These are phyloP conservation scores for Cladosporium cucumerinum DNA, from an alignment of 2,329 filamentous ascomycete species.

Conservation along the genomic window DNA sequence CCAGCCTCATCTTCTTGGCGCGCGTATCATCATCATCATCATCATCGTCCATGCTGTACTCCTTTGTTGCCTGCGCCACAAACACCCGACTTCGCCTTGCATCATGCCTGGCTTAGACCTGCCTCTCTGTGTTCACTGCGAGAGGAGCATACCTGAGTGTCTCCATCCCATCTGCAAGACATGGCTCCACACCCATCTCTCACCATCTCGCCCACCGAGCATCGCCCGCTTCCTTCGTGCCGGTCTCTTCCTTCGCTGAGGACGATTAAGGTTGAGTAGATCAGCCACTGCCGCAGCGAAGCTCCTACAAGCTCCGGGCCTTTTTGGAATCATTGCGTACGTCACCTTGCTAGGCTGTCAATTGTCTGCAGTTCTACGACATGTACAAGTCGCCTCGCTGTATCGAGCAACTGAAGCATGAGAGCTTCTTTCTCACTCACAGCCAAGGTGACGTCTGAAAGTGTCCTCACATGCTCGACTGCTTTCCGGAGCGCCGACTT, in stretches of 20 bases:
- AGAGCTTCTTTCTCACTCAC: background rate
- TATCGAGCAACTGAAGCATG: too few relatives aligned
- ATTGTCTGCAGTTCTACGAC: background rate
- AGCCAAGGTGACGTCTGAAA: background rate
- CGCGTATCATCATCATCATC: constrained; percentile 2
- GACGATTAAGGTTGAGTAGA: constrained; percentile 5
- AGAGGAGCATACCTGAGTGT: background rate
- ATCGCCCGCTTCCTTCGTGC: background rate
- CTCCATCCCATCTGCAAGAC: background rate
- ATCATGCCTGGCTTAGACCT: background rate
- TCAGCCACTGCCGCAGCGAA: background rate
- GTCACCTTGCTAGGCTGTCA: background rate
- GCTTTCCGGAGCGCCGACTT: background rate
- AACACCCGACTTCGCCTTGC: background rate
- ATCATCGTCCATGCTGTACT: too few relatives aligned
- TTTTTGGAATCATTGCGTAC: background rate
- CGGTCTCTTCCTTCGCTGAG: background rate
- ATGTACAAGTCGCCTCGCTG: background rate
- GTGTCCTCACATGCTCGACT: background rate
- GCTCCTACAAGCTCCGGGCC: background rate
- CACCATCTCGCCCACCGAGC: background rate
- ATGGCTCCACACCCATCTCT: background rate
- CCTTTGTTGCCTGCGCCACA: background rate
- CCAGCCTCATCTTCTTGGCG: background rate
- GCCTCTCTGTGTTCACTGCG: background rate